Evolutionary conservation across 345 rosid species (phyloP), one percentile per base, ranked within the genome.

Genomic region (Crucihimalaya himalaica): DNA sequence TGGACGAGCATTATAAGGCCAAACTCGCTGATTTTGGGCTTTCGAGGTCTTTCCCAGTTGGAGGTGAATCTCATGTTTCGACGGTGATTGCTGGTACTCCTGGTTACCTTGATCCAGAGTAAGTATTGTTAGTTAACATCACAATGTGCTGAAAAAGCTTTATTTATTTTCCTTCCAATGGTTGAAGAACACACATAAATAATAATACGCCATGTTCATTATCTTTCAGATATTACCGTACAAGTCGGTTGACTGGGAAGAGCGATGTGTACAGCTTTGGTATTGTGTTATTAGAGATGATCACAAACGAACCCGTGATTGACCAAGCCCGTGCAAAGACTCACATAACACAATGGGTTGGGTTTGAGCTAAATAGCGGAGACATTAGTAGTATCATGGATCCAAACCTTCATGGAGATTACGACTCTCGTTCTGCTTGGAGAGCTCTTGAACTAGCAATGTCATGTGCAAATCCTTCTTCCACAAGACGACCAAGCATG

Each of bases 71-170:
- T 28, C 69, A 64, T 47, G 32, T 45, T 18, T 71, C 28, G 1
- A 74, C 73, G 1, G 16, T 15, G 8, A 5, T 75, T 50, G 68
- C 21, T 21, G 68, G 73, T 40, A 67, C 73, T 59, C 37, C 2
- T 1, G 86, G 85, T 4, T 86, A 86, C 70, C 75, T 86, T 6
- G 87, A 81, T 47, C 91, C 86, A 2, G 86, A 82, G 87, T 83
- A 65, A 65, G 79, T 76, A 34, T 20, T 7, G 14, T 4, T 20
- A 73, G n/a, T 3, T 23, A 3, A 31, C 31, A 32, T n/a, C n/a
- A 8, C 4, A 34, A 40, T 64, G 29, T 74, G 2, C 9, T 45
- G 12, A 18, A 28, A 20, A n/a, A n/a, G n/a, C n/a, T n/a, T n/a
- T n/a, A 1, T 5, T 28, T 2, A 13, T 1, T 8, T 16, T 16